Conservation (phyloP, 2,329 filamentous ascomycete species). For the Aspergillus fischeri region DNA sequence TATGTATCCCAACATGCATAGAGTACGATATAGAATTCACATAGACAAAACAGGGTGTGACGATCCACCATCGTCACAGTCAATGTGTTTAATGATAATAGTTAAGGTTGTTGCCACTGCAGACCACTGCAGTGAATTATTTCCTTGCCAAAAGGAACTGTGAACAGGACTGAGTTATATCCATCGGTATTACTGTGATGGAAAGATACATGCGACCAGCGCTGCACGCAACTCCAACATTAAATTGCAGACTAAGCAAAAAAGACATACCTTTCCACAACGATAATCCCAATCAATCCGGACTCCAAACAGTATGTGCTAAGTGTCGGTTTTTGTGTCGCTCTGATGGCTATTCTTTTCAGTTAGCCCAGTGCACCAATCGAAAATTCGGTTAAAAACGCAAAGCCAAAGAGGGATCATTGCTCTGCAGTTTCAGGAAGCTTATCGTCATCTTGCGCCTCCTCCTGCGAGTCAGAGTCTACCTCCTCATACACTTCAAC, state of each 20-base stretch:
- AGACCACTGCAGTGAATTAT: not conserved
- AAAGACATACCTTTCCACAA: not conserved
- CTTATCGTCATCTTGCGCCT: not conserved
- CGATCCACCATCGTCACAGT: not conserved
- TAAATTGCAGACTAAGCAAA: not conserved
- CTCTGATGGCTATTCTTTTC: not conserved
- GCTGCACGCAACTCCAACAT: not conserved
- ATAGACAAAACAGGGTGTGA: not conserved
- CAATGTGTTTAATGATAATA: not conserved
- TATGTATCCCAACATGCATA: conserved; percentile 7
- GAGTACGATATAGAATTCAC: not conserved
- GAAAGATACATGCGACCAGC: not conserved
- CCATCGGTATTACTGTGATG: not conserved
- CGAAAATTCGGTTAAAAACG: not conserved
- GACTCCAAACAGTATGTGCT: not conserved
- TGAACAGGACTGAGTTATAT: not conserved
- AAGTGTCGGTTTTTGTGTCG: not conserved
- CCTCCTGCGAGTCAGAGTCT: too few species aligned
- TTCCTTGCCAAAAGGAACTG: not conserved
- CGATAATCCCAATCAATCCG: not conserved
- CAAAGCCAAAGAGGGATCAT: not conserved
- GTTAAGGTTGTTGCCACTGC: not conserved
- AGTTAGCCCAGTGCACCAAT: not conserved
- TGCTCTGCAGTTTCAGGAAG: not conserved
- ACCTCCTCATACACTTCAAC: too few species aligned